Evolutionary conservation across 495 filamentous ascomycete species (phyloP), one percentile per base, ranked within the genome.

Genomic region (Penicillium parvum): DNA sequence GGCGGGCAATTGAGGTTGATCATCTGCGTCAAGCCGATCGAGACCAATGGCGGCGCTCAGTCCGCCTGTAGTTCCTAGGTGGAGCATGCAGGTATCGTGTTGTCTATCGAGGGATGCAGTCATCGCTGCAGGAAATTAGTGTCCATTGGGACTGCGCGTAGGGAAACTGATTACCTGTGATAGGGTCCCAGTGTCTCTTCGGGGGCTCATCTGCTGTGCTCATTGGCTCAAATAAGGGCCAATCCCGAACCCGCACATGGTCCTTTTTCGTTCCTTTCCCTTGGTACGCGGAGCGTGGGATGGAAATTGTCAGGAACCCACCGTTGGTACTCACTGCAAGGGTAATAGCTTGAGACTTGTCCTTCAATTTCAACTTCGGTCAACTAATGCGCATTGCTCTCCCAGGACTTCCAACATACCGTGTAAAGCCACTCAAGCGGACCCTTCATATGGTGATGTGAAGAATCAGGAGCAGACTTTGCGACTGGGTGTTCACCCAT

Each of bases 341-440:
- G 19, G 12, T 35, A 7, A 68, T 38, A 0, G 23, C 37, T 12
- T 35, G 14, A 15, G 46, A 39, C 10, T 44, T 32, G 7, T 45
- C 25, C 65, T 71, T 35, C 18, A 16, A 8, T 33, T 3, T 32
- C 38, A 20, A 53, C 14, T 42, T 47, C 41, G 9, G 40, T 45
- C 6, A 43, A n/a, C 16, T 19, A 17, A 22, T 22, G 10, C 18
- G 6, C 0, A 27, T 12, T 25, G n/a, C 18, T 22, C 3, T 1
- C 14, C 26, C 15, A 26, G 18, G 7, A 21, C 7, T 41, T 9
- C 16, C 18, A 17, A 43, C 66, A 26, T 62, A 73, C 68, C 8
- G 37, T 42, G 32, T 57, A 43, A 19, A 65, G 33, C 66, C 66
- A 73, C 21, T 49, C 20, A 2, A 71, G 29, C n/a, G 65, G 68